Conservation (phyloP, 2,329 filamentous ascomycete species). For the Setomelanomma holmii region DNA sequence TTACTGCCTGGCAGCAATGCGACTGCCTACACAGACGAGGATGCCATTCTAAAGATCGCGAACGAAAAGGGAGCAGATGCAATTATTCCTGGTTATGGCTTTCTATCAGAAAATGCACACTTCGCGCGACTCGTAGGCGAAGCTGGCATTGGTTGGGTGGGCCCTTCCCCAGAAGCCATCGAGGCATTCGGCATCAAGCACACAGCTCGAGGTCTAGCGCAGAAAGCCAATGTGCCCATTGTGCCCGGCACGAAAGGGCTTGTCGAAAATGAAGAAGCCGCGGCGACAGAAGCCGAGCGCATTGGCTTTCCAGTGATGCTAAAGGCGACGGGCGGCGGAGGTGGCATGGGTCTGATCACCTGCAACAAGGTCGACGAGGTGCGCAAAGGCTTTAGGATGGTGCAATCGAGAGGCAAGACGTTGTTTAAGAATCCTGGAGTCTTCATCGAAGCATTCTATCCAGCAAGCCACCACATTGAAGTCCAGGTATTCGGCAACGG, state of each 20-base stretch:
- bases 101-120: conserved; percentile 68
- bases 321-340: conserved; percentile 71
- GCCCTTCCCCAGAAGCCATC: conserved; percentile 63
- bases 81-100: conserved; percentile 72
- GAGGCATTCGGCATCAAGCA: conserved; percentile 67
- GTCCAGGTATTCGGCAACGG: conserved; percentile 90
- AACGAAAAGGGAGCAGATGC: conserved; percentile 59
- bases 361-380: conserved; percentile 75
- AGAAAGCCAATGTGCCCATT: conserved; percentile 60
- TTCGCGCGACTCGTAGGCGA: conserved; percentile 63
- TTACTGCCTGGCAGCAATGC: conserved; percentile 57
- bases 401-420: conserved; percentile 76
- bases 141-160: conserved; percentile 66
- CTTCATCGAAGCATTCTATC: conserved; percentile 84
- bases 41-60: conserved; percentile 60
- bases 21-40: conserved; percentile 59
- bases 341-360: conserved; percentile 85
- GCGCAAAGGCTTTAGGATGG: conserved; percentile 71
- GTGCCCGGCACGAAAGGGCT: conserved; percentile 62
- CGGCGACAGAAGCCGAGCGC: conserved; percentile 51
- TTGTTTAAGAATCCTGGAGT: conserved; percentile 86
- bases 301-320: conserved; percentile 61
- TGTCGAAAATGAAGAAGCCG: conserved; percentile 57
- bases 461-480: conserved; percentile 82
- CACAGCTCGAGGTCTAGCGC: conserved; percentile 61